phyloP scores from a whole-genome alignment of 2,329 filamentous ascomycete species.

The Penicillium sp. region DNA sequence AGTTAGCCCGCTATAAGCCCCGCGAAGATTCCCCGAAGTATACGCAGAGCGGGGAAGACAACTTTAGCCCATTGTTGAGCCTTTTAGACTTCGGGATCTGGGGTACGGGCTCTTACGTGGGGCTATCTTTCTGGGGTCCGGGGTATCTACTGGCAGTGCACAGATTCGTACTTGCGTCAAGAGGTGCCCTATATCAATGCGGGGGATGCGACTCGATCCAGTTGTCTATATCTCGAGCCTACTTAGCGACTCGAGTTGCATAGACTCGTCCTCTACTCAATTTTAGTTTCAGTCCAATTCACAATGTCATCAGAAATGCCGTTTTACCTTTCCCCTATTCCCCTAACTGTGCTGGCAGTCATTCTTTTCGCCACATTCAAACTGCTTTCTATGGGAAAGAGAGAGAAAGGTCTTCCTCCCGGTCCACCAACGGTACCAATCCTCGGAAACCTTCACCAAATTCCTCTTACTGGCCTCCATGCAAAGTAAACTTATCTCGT shows the following conservation, averaged over 20 bases:
- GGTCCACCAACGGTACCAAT: not conserved
- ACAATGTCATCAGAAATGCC: not conserved
- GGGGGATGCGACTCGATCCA: not conserved
- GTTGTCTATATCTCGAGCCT: not conserved
- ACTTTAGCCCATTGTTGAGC: not conserved
- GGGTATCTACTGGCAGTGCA: not conserved
- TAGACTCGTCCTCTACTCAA: not conserved
- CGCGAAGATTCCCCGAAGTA: not conserved
- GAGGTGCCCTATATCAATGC: not conserved
- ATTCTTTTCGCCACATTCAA: not conserved
- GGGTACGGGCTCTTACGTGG: not conserved
- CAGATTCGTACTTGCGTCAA: not conserved
- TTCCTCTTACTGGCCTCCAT: not conserved
- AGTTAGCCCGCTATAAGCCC: not conserved
- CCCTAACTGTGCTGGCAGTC: not conserved
- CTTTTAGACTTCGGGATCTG: not conserved
- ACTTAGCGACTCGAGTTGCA: not conserved
- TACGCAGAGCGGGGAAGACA: not conserved
- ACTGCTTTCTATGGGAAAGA: not conserved
- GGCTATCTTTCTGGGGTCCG: not conserved
- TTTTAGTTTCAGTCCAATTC: not conserved
- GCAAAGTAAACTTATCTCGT: not conserved
- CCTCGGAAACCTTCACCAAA: not conserved
- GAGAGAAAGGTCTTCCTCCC: not conserved
- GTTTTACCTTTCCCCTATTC: not conserved